Conservation (phyloP, 2,329 filamentous ascomycete genomes). For the Phoma herbarum region DNA sequence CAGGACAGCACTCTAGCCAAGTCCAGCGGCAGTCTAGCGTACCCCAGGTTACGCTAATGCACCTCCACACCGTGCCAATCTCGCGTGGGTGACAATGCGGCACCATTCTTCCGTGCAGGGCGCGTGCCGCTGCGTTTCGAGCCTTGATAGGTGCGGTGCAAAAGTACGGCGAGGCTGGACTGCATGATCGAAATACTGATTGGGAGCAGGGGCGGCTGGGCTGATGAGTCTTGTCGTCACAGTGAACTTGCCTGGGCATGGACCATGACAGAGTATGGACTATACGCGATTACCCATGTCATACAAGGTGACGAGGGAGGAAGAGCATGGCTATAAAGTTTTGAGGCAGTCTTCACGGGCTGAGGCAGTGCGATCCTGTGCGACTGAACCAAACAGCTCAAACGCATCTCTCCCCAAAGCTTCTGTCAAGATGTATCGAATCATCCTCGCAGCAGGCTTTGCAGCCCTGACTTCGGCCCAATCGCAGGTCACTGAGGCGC, state of each 20-base stretch:
- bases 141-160: background rate
- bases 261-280: background rate
- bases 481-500: conserved; percentile 28
- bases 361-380: background rate
- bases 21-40: background rate
- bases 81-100: conserved; percentile 9
- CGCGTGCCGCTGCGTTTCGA: background rate
- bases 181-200: background rate
- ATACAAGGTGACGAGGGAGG: background rate
- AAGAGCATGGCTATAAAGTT: conserved; percentile 4
- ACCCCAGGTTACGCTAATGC: conserved; percentile 7
- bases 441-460: conserved; percentile 23
- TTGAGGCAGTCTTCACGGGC: background rate
- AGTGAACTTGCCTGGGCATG: background rate
- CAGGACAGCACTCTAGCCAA: background rate
- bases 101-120: background rate
- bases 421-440: conserved; percentile 1
- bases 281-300: background rate
- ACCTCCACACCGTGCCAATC: conserved; percentile 5
- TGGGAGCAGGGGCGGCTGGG: background rate
- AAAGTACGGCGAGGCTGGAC: background rate
- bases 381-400: background rate
- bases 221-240: conserved; percentile 17
- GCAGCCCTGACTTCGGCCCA: conserved; percentile 23
- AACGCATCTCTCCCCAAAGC: background rate